These are phyloP conservation scores for Moelleriella libera DNA, from an alignment of 2,329 filamentous ascomycete genomes.

Conservation along the genomic window DNA sequence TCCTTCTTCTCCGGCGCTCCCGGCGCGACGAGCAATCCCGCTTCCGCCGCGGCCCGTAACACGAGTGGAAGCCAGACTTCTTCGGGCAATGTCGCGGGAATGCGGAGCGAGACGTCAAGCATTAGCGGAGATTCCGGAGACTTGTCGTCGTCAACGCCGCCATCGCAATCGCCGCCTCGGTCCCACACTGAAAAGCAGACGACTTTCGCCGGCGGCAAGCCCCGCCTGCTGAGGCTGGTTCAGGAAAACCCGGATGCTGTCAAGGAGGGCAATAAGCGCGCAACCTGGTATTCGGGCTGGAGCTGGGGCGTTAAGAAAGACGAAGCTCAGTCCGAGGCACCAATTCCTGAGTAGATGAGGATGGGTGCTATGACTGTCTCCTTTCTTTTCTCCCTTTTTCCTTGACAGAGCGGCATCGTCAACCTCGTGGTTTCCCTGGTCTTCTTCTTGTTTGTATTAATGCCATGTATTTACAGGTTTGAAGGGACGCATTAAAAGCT, in stretches of 20 bases:
- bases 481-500: neutral
- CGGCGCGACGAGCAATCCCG: slow-evolving; percentile 34
- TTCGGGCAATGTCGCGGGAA: slow-evolving; percentile 57
- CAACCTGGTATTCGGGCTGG: slow-evolving; percentile 52
- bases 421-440: neutral
- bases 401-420: neutral
- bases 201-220: slow-evolving; percentile 52
- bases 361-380: neutral
- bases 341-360: slow-evolving; percentile 18
- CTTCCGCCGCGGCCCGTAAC: slow-evolving; percentile 30
- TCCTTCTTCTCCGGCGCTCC: slow-evolving; percentile 44
- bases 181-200: slow-evolving; percentile 38
- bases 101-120: slow-evolving; percentile 50
- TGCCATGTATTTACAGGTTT: neutral
- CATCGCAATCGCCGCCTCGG: slow-evolving; percentile 38
- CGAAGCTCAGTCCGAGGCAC: slow-evolving; percentile 13
- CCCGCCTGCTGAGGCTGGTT: slow-evolving; percentile 74
- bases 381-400: neutral
- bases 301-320: slow-evolving; percentile 35
- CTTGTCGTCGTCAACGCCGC: slow-evolving; percentile 26
- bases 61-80: slow-evolving; percentile 33
- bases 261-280: slow-evolving; percentile 38
- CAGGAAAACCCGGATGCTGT: slow-evolving; percentile 53
- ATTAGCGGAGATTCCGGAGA: slow-evolving; percentile 54
- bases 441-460: neutral